A percentile compares a stretch with the other conserved stretches of the same genome.
These are phyloP conservation scores for Dacryopinax spathularia DNA, from an alignment of 768 basidiomycete genomes.

Conservation along the genomic window DNA sequence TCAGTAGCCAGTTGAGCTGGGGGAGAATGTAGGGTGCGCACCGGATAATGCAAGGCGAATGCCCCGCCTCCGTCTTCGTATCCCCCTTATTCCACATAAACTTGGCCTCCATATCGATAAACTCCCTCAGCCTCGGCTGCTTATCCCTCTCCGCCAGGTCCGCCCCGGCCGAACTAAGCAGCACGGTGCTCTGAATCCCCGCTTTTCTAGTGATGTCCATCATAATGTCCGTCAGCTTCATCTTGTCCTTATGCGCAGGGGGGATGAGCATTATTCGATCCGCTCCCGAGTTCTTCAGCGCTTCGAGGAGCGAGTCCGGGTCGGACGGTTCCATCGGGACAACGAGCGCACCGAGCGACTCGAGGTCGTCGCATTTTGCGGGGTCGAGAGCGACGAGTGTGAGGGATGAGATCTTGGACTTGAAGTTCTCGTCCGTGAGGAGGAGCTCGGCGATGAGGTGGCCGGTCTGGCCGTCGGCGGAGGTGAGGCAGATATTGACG, in stretches of 20 bases:
- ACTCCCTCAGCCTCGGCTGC: conserved; percentile 24
- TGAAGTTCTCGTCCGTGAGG: conserved; percentile 16
- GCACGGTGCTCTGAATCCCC: conserved; percentile 16
- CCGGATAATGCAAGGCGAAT: conserved; percentile 22
- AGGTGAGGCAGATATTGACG: conserved; percentile 21
- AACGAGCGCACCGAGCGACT: conserved; percentile 13
- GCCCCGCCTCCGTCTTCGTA: conserved; percentile 19
- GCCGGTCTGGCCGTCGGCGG: conserved; percentile 24
- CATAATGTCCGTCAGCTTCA: conserved; percentile 15
- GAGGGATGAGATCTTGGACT: conserved; percentile 14
- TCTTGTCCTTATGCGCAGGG: conserved; percentile 19
- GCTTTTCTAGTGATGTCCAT: conserved; percentile 17
- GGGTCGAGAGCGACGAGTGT: conserved; percentile 17
- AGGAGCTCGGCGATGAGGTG: conserved; percentile 22
- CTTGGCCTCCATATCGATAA: conserved; percentile 22
- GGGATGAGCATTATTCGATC: conserved; percentile 20
- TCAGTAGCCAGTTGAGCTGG: not conserved
- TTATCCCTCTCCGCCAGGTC: conserved; percentile 22
- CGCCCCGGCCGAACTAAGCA: conserved; percentile 18
- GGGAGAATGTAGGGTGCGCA: not conserved
- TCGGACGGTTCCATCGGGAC: conserved; percentile 15
- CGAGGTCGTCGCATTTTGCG: conserved; percentile 11
- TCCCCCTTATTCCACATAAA: conserved; percentile 18
- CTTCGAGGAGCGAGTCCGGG: conserved; percentile 11
- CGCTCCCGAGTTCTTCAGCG: conserved; percentile 10